A percentile compares a stretch with the other conserved stretches of the same genome.
Conservation (phyloP, 192 early-diverging fungal species). For the Coemansia sp. region DNA sequence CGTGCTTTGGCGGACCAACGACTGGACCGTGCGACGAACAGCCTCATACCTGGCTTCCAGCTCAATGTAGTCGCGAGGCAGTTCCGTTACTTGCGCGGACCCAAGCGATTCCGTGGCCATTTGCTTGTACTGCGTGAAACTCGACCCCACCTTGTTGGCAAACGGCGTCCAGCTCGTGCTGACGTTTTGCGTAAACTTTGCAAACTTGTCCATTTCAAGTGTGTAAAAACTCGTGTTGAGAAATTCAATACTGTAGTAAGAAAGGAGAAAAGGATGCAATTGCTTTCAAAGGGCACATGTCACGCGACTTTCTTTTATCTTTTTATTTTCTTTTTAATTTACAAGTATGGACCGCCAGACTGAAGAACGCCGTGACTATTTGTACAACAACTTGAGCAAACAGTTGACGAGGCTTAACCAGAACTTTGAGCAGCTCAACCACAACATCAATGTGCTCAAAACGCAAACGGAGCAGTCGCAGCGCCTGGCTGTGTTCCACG, state of each 20-base stretch:
- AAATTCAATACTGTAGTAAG: not conserved
- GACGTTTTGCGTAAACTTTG: constrained; percentile 52
- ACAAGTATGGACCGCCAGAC: constrained; percentile 28
- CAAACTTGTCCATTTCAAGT: constrained; percentile 49
- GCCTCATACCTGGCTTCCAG: constrained; percentile 69
- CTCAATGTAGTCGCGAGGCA: constrained; percentile 90
- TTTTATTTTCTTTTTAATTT: not conserved
- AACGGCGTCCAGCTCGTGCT: constrained; percentile 53
- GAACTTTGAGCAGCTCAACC: constrained; percentile 48
- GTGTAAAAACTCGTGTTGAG: not conserved
- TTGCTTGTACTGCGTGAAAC: constrained; percentile 58
- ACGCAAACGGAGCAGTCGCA: constrained; percentile 48
- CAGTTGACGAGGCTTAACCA: constrained; percentile 41
- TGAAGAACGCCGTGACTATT: constrained; percentile 41
- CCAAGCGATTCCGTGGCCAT: constrained; percentile 89
- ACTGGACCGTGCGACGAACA: constrained; percentile 30
- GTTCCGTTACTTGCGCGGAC: constrained; percentile 73
- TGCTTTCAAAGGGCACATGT: not conserved
- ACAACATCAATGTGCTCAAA: constrained; percentile 28
- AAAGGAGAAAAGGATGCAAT: not conserved
- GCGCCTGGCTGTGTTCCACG: constrained; percentile 36
- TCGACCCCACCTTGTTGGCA: constrained; percentile 46
- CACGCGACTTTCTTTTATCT: not conserved
- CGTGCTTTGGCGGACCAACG: constrained; percentile 72
- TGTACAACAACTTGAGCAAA: constrained; percentile 49